Evolutionary conservation across 345 rosid genomes (phyloP), one percentile per base, ranked within the genome.

Genomic region (Camelina neglecta): DNA sequence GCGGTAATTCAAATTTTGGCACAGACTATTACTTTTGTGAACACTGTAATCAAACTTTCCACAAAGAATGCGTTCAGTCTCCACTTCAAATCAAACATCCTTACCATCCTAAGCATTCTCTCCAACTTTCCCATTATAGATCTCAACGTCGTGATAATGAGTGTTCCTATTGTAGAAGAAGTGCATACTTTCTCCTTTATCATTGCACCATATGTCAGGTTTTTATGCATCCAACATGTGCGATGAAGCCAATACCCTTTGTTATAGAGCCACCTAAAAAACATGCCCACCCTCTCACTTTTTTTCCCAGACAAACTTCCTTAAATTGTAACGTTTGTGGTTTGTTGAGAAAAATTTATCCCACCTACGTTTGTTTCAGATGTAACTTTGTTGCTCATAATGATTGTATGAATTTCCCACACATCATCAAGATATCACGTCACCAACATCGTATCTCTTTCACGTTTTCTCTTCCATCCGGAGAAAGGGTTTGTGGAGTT

Each of bases 141-240:
- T 11, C 1, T 42, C 2, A 1, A 1, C 0, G 0, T 45, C 18
- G 3, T 2, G 0, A 15, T 6, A 2, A 6, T 15, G 20, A 45
- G 50, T 45, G 50, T 6, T 15, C n/a, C n/a, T 15, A 18, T 45
- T 45, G 50, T 2, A 0, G 20, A 45, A 45, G 50, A 45, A 15
- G 0, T 5, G 50, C 16, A 44, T 4, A 0, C 0, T 1, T 0
- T 8, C n/a, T 45, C 8, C 8, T 45, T 45, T 45, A 45, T 15
- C 50, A 6, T 15, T 45, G 50, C 7, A 15, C 50, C 3, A 45
- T 15, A 45, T 45, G 50, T 15, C 20, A 15, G 50, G 18, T 3
- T 45, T 45, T 15, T 45, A 45, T 45, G 18, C 50, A 47, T 47
- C 8, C 50, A 15, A 2, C 7, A 15, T 47, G 50, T 47, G 50